Percentiles rank a stretch among this genome's conserved stretches.
These are phyloP conservation scores for Phaeosphaeria sp. DNA, from an alignment of 2,329 filamentous ascomycete genomes.

Conservation along the genomic window DNA sequence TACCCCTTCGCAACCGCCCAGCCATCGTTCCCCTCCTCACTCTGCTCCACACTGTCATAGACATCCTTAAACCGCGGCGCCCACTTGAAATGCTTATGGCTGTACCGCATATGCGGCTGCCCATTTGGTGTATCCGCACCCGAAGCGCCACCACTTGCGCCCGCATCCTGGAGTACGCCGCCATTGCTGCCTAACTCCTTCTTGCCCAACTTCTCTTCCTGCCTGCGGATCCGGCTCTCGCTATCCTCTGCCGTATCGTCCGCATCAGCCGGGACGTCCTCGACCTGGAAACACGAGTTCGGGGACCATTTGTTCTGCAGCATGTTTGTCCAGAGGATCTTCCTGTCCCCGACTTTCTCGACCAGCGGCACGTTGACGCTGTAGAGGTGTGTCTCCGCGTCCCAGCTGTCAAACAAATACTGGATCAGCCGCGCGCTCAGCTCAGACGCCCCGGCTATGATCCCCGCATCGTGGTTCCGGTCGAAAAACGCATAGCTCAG, in stretches of 20 bases:
- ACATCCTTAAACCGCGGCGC: constrained; percentile 86
- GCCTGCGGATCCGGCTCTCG: constrained; percentile 76
- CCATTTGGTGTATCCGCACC: constrained; percentile 35
- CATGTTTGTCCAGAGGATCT: constrained; percentile 83
- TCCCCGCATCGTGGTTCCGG: constrained; percentile 78
- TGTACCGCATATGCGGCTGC: constrained; percentile 58
- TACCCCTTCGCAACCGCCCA: constrained; percentile 89
- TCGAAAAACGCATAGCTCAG: constrained; percentile 90
- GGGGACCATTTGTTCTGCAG: constrained; percentile 88
- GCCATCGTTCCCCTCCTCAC: constrained; percentile 83
- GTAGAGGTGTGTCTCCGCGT: constrained; percentile 77
- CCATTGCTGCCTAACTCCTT: constrained; percentile 39
- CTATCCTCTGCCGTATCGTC: constrained; percentile 68
- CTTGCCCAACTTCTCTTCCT: constrained; percentile 58
- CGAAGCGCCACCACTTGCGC: constrained; percentile 28
- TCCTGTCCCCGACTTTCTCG: constrained; percentile 72
- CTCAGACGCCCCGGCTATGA: constrained; percentile 78
- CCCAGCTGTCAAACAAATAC: constrained; percentile 78
- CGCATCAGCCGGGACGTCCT: constrained; percentile 68
- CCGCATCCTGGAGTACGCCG: constrained; percentile 1
- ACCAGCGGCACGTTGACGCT: constrained; percentile 88
- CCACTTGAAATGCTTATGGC: constrained; percentile 94
- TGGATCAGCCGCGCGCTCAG: constrained; percentile 81
- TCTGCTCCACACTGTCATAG: constrained; percentile 82
- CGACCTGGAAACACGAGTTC: constrained; percentile 86